Base-by-base conservation (phyloP, 2,329 filamentous ascomycete species). In the Rugonectria rugulosa region DNA sequence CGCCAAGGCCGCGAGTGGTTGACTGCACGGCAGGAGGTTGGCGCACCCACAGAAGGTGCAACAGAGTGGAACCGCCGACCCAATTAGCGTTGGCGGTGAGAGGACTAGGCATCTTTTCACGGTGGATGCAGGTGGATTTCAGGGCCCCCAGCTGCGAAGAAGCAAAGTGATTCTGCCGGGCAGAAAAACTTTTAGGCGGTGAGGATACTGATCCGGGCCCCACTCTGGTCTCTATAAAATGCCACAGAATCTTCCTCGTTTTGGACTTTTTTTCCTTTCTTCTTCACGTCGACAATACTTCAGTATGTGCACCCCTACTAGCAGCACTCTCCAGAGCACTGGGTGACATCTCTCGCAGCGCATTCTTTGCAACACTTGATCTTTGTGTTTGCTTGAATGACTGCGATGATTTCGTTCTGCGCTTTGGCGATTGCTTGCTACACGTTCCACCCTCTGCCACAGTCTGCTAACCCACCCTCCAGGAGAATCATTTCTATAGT, bases 401-500 rank as follows among this genome's bases (percentile, higher is more conserved):
- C 26, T 42, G 23, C 36, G 5, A 21, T 11, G 31, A 20, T 7
- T 9, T 12, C 5, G 17, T 43, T 14, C 24, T 8, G 55, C 59
- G 55, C 66, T 38, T 19, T 38, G 34, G 34, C 34, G 34, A 23
- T 24, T 19, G 37, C 37, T 40, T 26, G 20, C 37, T 40, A 40
- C 12, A 14, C 29, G 5, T 32, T 14, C 29, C n/a, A n/a, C n/a
- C 5, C 12, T 11, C 29, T 70, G 64, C 69, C 62, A 54, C n/a
- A 12, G 4, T 17, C 1, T 34, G 45, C 45, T 55, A 45, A 50
- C 52, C 26, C 43, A 7, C 37, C 0, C 17, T 9, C 37, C 73
- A 81, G 74, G 78, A 92, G 90, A 93, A 94, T 94, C 91, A 91
- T 91, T 96, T 96, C 90, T 96, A 93, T 92, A 97, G 92, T 93